phyloP scores from a whole-genome alignment of 2,329 filamentous ascomycete species.

The Fusarium compactum region DNA sequence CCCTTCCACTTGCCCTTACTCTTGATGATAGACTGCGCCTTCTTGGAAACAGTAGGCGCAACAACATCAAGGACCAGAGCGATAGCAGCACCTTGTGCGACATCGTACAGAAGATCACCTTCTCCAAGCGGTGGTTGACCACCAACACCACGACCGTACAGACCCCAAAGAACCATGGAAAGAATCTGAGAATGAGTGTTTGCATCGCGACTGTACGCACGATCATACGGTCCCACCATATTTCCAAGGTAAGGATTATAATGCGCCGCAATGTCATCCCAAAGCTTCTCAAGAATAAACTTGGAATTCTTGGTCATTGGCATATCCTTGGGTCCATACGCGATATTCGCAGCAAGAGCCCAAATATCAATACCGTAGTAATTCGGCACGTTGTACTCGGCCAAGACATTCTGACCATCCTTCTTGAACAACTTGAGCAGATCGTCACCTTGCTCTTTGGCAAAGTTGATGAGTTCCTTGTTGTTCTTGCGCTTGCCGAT shows the following conservation, averaged over 20 bases:
- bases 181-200: constrained; percentile 23
- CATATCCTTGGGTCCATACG: constrained; percentile 14
- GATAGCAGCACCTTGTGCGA: constrained; percentile 5
- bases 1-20: constrained; percentile 52
- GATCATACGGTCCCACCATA: constrained; percentile 41
- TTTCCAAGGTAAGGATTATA: constrained; percentile 42
- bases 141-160: constrained; percentile 7
- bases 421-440: constrained; percentile 49
- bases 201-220: constrained; percentile 44
- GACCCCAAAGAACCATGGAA: constrained; percentile 18
- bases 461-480: constrained; percentile 53
- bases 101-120: constrained; percentile 10
- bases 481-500: constrained; percentile 56
- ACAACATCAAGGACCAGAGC: constrained; percentile 50
- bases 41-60: constrained; percentile 52
- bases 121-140: constrained; percentile 17
- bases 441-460: constrained; percentile 50
- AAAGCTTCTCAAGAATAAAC: constrained; percentile 32
- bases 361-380: constrained; percentile 22
- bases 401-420: neutral
- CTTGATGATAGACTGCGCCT: constrained; percentile 47
- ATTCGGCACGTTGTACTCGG: constrained; percentile 19
- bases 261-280: constrained; percentile 39
- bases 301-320: constrained; percentile 22
- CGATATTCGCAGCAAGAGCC: constrained; percentile 19